Evolutionary conservation across 345 rosid species (phyloP), one percentile per base, ranked within the genome.

Genomic region (Populus ilicifolia): DNA sequence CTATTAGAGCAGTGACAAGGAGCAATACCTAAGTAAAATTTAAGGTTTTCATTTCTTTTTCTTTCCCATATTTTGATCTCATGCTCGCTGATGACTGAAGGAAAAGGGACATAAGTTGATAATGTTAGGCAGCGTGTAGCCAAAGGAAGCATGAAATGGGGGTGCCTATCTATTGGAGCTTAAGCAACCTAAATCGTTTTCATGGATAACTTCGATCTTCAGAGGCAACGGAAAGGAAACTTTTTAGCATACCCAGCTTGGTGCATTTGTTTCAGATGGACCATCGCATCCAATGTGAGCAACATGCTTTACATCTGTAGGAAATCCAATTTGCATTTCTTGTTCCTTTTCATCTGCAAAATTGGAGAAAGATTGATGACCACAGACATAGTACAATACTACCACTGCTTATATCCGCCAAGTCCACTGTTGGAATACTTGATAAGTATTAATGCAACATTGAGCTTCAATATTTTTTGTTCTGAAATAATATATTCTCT

Each of bases 291-390:
- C 98, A 30, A 93, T 86, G 75, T 93, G 96, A 25, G 96, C 91
- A 8, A 93, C 86, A 79, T 91, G 98, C 77, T 90, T 91, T 70
- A 93, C 98, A 85, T 93, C 92, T 46, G 91, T 93, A 20, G 98
- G 96, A 30, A 80, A 71, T 50, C 94, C 98, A 52, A 93, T 93
- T 72, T 90, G 82, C 70, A 91, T 78, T 33, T 86, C 91, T 41
- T 71, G 78, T 75, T 91, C 96, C 71, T 91, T 87, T 29, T 79
- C 89, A 13, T 83, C 89, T 87, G 85, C 86, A 65, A 35, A 73
- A 75, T 50, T 25, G 69, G 25, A 30, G 30, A 41, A 27, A 36
- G 25, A 1, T n/a, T 59, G 63, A 10, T 10, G 63, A n/a, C 6
- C 23, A 3, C 29, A 56, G 63, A 13, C 29, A 23, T 23, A 23